Conservation (phyloP, 768 basidiomycete genomes). For the Leccinum aurantiacum region DNA sequence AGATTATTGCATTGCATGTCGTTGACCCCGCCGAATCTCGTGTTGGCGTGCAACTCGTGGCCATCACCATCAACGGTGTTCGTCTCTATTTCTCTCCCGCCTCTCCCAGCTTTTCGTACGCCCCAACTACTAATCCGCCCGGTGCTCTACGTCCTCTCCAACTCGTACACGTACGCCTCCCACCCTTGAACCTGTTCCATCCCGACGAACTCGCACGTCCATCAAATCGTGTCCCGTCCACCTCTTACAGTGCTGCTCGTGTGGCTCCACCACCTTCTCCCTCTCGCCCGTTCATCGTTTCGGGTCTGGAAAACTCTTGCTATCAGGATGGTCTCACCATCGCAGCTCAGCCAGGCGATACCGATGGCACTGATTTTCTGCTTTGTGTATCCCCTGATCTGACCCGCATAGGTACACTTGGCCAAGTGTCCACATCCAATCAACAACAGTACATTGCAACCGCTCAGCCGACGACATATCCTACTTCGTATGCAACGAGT, state of each 20-base stretch:
- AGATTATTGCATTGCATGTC: slow-evolving; percentile 68
- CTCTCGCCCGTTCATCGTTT: slow-evolving; percentile 58
- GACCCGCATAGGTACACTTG: slow-evolving; percentile 66
- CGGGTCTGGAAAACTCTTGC: slow-evolving; percentile 59
- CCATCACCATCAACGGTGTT: slow-evolving; percentile 77
- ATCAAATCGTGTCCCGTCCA: slow-evolving; percentile 42
- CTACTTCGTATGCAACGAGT: slow-evolving; percentile 40
- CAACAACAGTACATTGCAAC: slow-evolving; percentile 38
- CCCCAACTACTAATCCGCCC: slow-evolving; percentile 30
- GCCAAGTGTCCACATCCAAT: slow-evolving; percentile 53
- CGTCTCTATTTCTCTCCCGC: slow-evolving; percentile 80
- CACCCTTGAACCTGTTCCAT: slow-evolving; percentile 72
- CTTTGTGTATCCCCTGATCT: slow-evolving; percentile 77
- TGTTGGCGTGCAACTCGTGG: slow-evolving; percentile 71
- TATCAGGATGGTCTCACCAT: slow-evolving; percentile 68
- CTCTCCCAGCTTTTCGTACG: slow-evolving; percentile 48
- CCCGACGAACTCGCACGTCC: slow-evolving; percentile 65
- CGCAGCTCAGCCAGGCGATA: slow-evolving; percentile 72
- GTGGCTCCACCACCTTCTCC: slow-evolving; percentile 42
- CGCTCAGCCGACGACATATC: slow-evolving; percentile 40
- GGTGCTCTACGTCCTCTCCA: slow-evolving; percentile 47
- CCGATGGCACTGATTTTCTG: slow-evolving; percentile 71
- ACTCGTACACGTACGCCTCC: slow-evolving; percentile 76
- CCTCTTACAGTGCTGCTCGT: slow-evolving; percentile 50
- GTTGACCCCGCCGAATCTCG: slow-evolving; percentile 67